phyloP scores from a whole-genome alignment of 78 protist genomes.

The Speleostelium caveatum region DNA sequence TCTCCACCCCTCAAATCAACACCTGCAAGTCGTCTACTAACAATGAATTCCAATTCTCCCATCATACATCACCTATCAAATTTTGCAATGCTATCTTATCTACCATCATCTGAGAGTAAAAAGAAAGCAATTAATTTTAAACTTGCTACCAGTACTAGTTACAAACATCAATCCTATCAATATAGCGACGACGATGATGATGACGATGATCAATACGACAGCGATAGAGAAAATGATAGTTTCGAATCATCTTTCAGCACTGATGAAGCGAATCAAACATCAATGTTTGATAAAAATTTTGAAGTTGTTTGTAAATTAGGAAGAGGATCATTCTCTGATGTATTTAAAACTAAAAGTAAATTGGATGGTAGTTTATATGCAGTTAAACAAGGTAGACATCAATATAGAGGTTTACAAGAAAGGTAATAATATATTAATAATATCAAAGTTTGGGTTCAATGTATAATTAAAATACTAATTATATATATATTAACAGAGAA shows the following conservation, averaged over 20 bases:
- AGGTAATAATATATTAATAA: not conserved
- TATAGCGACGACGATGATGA: not conserved
- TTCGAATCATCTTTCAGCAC: not conserved
- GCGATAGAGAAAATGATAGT: not conserved
- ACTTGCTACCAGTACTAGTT: not conserved
- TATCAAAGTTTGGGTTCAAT: not conserved
- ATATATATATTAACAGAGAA: slow-evolving; percentile 20
- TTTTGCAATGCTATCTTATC: not conserved
- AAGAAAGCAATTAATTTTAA: not conserved
- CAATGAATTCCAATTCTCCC: slow-evolving; percentile 41
- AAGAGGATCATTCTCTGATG: slow-evolving; percentile 83
- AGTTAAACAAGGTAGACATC: slow-evolving; percentile 71
- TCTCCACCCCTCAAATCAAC: slow-evolving; percentile 74
- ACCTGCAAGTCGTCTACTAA: slow-evolving; percentile 33
- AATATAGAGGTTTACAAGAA: slow-evolving; percentile 71
- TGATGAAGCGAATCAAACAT: not conserved
- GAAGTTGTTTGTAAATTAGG: slow-evolving; percentile 62
- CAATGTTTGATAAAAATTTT: slow-evolving; percentile 63
- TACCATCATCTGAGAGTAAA: not conserved
- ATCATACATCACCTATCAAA: slow-evolving; percentile 39
- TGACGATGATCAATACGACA: not conserved
- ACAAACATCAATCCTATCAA: not conserved
- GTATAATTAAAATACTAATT: too few species aligned
- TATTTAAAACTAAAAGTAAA: slow-evolving; percentile 15
- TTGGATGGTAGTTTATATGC: slow-evolving; percentile 76